Conservation (phyloP, 1,284 basidiomycete species). For the Amylostereum areolatum region DNA sequence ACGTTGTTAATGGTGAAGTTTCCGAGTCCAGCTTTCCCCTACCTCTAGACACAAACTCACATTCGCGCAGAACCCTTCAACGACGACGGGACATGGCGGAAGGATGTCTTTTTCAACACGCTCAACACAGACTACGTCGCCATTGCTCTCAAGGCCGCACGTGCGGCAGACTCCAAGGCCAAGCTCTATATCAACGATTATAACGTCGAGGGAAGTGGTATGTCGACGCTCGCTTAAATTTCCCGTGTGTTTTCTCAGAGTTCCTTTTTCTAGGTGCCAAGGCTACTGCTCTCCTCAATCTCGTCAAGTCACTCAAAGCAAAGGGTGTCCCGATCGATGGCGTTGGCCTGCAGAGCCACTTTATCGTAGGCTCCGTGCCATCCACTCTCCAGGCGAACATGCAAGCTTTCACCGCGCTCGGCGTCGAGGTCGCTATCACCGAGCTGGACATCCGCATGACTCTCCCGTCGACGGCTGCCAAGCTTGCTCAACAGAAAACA, state of each 20-base stretch:
- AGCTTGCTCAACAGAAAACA: constrained; percentile 41
- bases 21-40: background rate
- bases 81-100: constrained; percentile 49
- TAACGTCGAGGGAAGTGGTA: constrained; percentile 35
- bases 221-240: too few relatives aligned
- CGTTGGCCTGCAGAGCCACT: constrained; percentile 43
- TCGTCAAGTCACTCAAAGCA: constrained; percentile 35
- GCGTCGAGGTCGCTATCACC: constrained; percentile 50
- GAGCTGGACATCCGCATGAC: constrained; percentile 51
- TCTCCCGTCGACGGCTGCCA: constrained; percentile 39
- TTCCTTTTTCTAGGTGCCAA: constrained; percentile 27
- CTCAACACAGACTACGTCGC: constrained; percentile 37
- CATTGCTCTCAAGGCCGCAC: constrained; percentile 38
- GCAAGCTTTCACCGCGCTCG: constrained; percentile 39
- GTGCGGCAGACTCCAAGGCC: constrained; percentile 37
- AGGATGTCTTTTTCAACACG: constrained; percentile 39
- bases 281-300: constrained; percentile 37
- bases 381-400: constrained; percentile 34
- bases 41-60: background rate
- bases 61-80: constrained; percentile 45
- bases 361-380: constrained; percentile 43
- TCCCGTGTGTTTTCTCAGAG: background rate
- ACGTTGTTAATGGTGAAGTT: constrained; percentile 33
- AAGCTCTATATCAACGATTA: constrained; percentile 49
- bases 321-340: constrained; percentile 42